Conservation (phyloP, 2,329 filamentous ascomycete species). For the Fusarium veterinarium region DNA sequence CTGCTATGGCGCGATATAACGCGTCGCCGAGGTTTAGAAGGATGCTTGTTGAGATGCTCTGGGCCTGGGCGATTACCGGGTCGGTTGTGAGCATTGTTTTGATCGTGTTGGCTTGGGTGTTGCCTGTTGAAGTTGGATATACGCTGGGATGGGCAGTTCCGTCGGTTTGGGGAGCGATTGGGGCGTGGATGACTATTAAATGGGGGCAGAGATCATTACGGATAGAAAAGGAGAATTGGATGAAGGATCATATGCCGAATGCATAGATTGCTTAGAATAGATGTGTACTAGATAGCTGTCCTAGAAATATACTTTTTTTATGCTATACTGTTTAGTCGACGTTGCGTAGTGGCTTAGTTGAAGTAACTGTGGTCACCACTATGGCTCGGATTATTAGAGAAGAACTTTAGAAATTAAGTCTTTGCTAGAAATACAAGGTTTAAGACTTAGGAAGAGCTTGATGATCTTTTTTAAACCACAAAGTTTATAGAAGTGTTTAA, state of each 20-base stretch:
- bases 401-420: too few relatives aligned
- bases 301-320: background rate
- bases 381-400: too few relatives aligned
- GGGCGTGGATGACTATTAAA: slow-evolving; percentile 23
- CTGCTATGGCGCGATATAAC: slow-evolving; percentile 20
- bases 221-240: slow-evolving; percentile 30
- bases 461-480: too few relatives aligned
- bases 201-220: slow-evolving; percentile 30
- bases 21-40: slow-evolving; percentile 22
- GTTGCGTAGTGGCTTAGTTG: fast-evolving
- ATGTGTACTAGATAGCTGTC: background rate
- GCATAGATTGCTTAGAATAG: background rate
- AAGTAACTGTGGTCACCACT: fast-evolving
- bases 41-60: slow-evolving; percentile 30
- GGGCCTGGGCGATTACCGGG: slow-evolving; percentile 18
- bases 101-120: slow-evolving; percentile 12
- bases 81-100: slow-evolving; percentile 2
- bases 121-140: slow-evolving; percentile 21
- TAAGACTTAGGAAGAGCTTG: too few relatives aligned
- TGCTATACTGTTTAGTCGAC: fast-evolving
- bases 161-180: slow-evolving; percentile 22
- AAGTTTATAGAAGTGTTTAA: too few relatives aligned
- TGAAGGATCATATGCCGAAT: background rate
- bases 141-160: slow-evolving; percentile 21
- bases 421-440: too few relatives aligned